Base-by-base conservation (phyloP, 73 alveolate genomes). In the Durusdinium trenchii region DNA sequence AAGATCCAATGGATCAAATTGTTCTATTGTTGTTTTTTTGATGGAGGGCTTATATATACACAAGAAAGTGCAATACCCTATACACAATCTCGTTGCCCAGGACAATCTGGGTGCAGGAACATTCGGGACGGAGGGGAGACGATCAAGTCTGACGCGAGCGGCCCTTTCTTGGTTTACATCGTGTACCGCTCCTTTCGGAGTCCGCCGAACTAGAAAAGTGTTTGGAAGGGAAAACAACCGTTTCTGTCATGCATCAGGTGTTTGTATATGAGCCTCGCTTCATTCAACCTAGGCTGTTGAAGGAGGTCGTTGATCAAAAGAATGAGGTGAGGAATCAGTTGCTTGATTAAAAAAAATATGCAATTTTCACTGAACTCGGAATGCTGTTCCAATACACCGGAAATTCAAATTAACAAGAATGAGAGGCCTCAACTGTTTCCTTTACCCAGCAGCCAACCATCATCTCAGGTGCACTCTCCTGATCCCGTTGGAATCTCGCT, bases 261-360 rank as follows among this genome's bases (percentile, higher is more conserved):
- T 48, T 3, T 28, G 20, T 81, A 3, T 3, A 35, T 38, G 32
- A 36, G 16, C 3, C 52, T 36, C 26, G 28, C 30, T 3, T 42
- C 5, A 9, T 4, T n/a, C 16, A 52, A 69, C 60, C 86, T 6
- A 75, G 86, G 86, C 86, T 75, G 3, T 75, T 75, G 86, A 45
- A 6, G 3, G 86, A 75, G 35, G 60, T 75, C 47, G 60, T 42
- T 14, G 40, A 42, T 3, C 40, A 40, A 20, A 75, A 75, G 86
- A 45, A 75, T 42, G 86, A 75, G 52, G 86, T 75, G 40, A 40
- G 86, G 45, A 75, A 75, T 9, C 86, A 42, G 86, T 45, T n/a
- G 36, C 60, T 71, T 14, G 51, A 18, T 50, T 32, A 26, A 3
- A 14, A 14, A n/a, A n/a, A 23, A 16, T 57, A n/a, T n/a, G n/a